Conservation (phyloP, 1,284 basidiomycete genomes). For the Inonotus hispidus region DNA sequence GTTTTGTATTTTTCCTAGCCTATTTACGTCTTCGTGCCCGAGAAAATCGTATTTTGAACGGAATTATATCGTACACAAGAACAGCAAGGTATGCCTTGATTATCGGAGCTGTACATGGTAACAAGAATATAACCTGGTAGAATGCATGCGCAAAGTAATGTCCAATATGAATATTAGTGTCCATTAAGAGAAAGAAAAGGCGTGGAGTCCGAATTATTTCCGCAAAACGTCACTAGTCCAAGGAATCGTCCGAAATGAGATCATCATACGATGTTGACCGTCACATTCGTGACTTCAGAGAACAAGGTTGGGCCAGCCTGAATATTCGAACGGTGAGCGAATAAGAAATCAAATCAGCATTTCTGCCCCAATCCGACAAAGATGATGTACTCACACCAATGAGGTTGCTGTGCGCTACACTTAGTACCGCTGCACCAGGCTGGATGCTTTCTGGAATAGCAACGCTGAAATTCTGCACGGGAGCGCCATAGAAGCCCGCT, state of each 20-base stretch:
- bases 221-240: background rate
- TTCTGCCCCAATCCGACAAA: background rate
- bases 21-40: no score
- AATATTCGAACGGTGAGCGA: background rate
- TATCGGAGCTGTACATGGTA: background rate
- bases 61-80: no score
- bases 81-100: background rate
- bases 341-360: background rate
- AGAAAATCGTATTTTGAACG: no score
- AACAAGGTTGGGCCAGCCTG: conserved; percentile 16
- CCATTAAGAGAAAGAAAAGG: background rate
- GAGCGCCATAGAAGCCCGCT: conserved; percentile 29
- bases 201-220: background rate
- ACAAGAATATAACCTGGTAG: background rate
- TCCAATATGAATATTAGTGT: background rate
- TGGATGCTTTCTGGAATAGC: conserved; percentile 32
- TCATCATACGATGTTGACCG: conserved; percentile 6
- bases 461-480: conserved; percentile 48
- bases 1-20: no score
- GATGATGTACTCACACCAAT: conserved; percentile 36
- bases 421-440: conserved; percentile 33
- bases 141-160: background rate
- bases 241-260: background rate
- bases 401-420: conserved; percentile 38
- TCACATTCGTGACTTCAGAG: conserved; percentile 14